Evolutionary conservation across 306 rosid genomes (phyloP), one percentile per base, ranked within the genome.

Genomic region (Begonia fuchsioides): DNA sequence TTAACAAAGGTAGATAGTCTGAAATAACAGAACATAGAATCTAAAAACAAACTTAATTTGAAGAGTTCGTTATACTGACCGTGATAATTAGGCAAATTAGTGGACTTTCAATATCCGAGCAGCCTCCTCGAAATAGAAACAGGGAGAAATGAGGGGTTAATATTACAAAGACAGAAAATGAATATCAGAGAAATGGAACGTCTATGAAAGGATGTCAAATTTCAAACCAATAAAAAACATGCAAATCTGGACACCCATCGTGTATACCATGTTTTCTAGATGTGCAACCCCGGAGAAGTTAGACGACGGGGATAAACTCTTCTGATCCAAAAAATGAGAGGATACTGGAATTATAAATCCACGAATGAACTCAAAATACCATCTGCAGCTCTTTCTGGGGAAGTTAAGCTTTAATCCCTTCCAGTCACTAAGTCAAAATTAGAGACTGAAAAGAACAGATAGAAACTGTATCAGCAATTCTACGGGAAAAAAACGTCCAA

Each of bases 91-190:
- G 64, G 59, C 47, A 43, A 13, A 54, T 56, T 57, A 46, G 74
- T 76, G 13, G 79, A 60, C 62, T 70, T 72, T 81, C 83, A 75
- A 50, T 65, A 69, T 55, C 73, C 78, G 61, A 53, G 59, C 62
- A 60, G 80, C 60, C 65, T 66, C 80, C 72, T 67, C 61, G 50
- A 59, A 61, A 53, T 17, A 50, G 39, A 53, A 50, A 59, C 44
- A 49, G n/a, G 12, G 45, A 26, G 35, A 41, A 13, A 13, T 41
- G 45, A 41, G 45, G 5, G 4, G 8, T 26, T 26, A 26, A 26
- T 4, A 41, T 41, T 41, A 10, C 12, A 41, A 10, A 5, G 14
- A 2, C 45, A 8, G 35, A 8, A 26, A 26, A 26, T 6, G 35
- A 8, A 26, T 26, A 26, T 26, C 35, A 26, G 35, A 2, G 35